Conservation (phyloP, 331 rosid genomes). For the Quercus tomentella region DNA sequence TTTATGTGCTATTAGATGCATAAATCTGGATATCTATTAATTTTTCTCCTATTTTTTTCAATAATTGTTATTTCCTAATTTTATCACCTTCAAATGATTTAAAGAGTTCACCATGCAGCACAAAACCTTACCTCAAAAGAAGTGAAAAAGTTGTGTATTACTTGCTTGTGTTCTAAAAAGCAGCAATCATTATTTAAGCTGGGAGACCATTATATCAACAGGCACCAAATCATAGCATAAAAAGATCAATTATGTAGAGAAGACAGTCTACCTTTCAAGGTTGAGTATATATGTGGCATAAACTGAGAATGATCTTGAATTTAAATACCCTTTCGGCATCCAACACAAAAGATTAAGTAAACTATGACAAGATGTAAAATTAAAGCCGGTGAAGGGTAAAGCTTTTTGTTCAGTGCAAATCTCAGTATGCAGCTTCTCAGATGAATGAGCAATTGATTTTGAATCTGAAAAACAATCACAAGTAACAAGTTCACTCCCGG, state of each 20-base stretch:
- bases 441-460: conserved; percentile 21
- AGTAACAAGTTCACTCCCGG: conserved; percentile 19
- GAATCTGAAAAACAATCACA: conserved; percentile 28
- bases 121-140: background rate
- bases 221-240: conserved; percentile 17
- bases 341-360: conserved; percentile 61
- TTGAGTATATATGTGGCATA: conserved; percentile 57
- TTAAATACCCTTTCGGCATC: conserved; percentile 47
- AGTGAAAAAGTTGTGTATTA: background rate
- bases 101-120: background rate
- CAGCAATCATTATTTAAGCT: background rate
- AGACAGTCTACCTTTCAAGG: conserved; percentile 68
- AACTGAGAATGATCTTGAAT: conserved; percentile 46
- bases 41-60: no score
- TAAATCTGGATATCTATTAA: no score
- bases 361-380: conserved; percentile 50
- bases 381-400: conserved; percentile 18
- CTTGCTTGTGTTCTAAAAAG: background rate
- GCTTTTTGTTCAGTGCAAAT: conserved; percentile 29
- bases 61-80: background rate
- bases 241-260: conserved; percentile 17
- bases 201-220: conserved; percentile 5
- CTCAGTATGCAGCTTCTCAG: conserved; percentile 26
- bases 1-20: no score
- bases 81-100: background rate